phyloP scores from a whole-genome alignment of 306 rosid genomes.

The Aeschynomene evenia region DNA sequence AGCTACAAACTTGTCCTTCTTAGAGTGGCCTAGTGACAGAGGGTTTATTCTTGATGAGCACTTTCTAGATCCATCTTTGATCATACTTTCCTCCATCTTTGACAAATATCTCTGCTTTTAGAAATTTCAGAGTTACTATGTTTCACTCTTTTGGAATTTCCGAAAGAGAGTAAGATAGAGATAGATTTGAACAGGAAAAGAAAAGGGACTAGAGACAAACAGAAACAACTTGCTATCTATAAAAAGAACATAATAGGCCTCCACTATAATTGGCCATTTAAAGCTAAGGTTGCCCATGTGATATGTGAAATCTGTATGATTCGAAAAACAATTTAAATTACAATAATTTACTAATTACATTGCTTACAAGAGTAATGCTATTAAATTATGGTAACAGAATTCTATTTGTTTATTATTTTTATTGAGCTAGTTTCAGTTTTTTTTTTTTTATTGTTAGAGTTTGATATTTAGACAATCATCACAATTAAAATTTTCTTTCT shows the following conservation, averaged over 20 bases:
- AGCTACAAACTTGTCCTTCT: background rate
- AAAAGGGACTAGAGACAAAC: background rate
- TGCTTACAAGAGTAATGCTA: background rate
- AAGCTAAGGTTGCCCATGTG: background rate
- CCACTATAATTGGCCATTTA: constrained; percentile 12
- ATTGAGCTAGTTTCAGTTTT: too few relatives aligned
- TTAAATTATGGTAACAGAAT: too few relatives aligned
- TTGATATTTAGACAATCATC: too few relatives aligned
- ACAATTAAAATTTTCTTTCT: too few relatives aligned
- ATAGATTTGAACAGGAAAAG: background rate
- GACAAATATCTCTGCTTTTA: background rate
- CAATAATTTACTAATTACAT: too few relatives aligned
- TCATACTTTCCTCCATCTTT: constrained; percentile 33
- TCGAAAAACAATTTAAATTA: background rate
- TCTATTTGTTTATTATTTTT: too few relatives aligned
- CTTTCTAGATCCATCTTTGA: constrained; percentile 25
- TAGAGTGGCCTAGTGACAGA: background rate
- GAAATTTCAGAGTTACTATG: background rate
- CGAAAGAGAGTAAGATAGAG: background rate
- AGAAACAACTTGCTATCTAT: constrained; percentile 20
- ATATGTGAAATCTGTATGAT: background rate
- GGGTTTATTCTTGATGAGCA: background rate
- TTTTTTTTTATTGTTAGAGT: too few relatives aligned
- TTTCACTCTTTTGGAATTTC: background rate
- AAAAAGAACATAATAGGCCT: background rate